Percentiles rank a stretch among this genome's conserved stretches.
These are phyloP conservation scores for Citrus trifoliata DNA, from an alignment of 345 rosid genomes.

Conservation along the genomic window DNA sequence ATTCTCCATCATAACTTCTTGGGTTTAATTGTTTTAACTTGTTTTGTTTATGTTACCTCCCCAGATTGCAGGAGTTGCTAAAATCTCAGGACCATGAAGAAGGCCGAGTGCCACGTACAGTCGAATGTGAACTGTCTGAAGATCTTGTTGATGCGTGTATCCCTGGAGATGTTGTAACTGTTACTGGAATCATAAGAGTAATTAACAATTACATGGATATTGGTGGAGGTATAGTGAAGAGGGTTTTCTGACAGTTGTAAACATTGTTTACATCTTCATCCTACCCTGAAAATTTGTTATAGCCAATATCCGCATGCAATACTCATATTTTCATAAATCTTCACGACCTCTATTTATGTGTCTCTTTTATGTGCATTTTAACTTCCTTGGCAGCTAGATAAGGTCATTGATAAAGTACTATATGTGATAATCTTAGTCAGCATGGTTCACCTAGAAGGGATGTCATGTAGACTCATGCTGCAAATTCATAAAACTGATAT, in stretches of 20 bases:
- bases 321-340: background rate
- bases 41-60: conserved; percentile 6
- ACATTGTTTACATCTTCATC: background rate
- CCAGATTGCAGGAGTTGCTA: conserved; percentile 76
- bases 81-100: conserved; percentile 90
- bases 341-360: background rate
- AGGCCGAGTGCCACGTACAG: conserved; percentile 97
- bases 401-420: background rate
- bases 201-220: conserved; percentile 88
- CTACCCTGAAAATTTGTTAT: background rate
- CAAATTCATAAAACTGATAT: background rate
- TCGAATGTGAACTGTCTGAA: conserved; percentile 90
- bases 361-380: background rate
- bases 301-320: background rate
- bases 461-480: background rate
- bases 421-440: background rate
- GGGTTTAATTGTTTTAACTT: background rate
- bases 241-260: background rate
- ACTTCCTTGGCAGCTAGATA: background rate
- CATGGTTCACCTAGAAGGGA: background rate
- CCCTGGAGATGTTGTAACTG: conserved; percentile 98
- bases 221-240: conserved; percentile 74
- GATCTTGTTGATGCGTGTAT: conserved; percentile 89
- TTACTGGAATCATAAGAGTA: conserved; percentile 86
- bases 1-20: background rate